These are phyloP conservation scores for Wickerhamiella pararugosa DNA, from an alignment of 1,139 yeast species.

Conservation along the genomic window DNA sequence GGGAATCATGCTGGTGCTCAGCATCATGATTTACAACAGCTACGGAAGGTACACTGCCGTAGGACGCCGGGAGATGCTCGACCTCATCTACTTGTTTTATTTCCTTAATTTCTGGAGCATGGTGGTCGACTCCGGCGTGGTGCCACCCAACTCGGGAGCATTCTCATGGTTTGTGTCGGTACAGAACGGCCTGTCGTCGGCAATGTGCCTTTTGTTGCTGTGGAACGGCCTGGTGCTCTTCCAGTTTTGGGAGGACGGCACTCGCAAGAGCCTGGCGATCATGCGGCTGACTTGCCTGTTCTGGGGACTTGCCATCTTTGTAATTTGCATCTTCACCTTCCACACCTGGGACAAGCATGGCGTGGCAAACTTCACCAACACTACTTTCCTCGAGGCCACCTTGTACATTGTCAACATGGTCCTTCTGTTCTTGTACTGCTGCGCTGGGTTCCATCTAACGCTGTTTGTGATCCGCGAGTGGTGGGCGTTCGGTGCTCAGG, in stretches of 20 bases:
- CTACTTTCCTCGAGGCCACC: conserved; percentile 53
- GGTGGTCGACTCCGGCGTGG: conserved; percentile 81
- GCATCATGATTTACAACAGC: conserved; percentile 64
- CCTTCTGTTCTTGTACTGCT: conserved; percentile 43
- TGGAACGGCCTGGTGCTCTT: conserved; percentile 69
- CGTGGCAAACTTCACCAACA: conserved; percentile 29
- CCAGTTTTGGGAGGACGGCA: conserved; percentile 91
- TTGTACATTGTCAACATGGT: conserved; percentile 58
- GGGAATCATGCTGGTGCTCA: conserved; percentile 47
- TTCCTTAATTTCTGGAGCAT: conserved; percentile 48
- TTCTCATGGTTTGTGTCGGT: conserved; percentile 73
- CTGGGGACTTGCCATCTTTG: conserved; percentile 35
- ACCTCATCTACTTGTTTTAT: conserved; percentile 48
- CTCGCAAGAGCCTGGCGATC: conserved; percentile 43
- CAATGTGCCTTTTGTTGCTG: conserved; percentile 52
- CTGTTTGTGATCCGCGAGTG: conserved; percentile 52
- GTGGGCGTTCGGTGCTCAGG: conserved; percentile 82
- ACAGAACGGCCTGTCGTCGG: conserved; percentile 61
- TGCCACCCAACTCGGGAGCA: conserved; percentile 64
- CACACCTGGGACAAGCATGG: conserved; percentile 40
- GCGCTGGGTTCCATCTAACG: conserved; percentile 51
- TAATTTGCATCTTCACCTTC: conserved; percentile 58
- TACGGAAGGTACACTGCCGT: conserved; percentile 84
- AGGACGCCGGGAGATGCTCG: conserved; percentile 75
- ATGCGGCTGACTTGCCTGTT: conserved; percentile 35